phyloP scores from a whole-genome alignment of 2,329 filamentous ascomycete species.

The Epichloe coenophiala region DNA sequence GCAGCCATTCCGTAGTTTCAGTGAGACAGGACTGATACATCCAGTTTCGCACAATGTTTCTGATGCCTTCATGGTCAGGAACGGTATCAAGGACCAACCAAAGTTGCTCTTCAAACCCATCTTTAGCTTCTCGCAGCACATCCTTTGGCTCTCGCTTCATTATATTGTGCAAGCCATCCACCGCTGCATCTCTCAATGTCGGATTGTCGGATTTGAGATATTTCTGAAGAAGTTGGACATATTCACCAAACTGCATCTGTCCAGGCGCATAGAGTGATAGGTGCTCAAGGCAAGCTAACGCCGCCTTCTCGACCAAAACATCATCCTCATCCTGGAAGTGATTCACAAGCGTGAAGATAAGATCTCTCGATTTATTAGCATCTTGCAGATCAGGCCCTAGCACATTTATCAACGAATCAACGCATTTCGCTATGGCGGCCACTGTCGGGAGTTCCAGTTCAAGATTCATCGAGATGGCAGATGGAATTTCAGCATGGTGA shows the following conservation, averaged over 20 bases:
- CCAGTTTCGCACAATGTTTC: constrained; percentile 85
- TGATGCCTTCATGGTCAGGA: constrained; percentile 66
- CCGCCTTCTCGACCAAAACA: constrained; percentile 57
- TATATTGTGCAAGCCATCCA: constrained; percentile 82
- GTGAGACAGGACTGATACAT: constrained; percentile 73
- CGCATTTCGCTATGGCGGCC: constrained; percentile 71
- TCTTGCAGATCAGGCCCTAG: constrained; percentile 92
- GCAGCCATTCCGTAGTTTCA: constrained; percentile 75
- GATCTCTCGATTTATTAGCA: constrained; percentile 75
- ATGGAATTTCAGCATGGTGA: constrained; percentile 73
- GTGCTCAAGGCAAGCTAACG: constrained; percentile 76
- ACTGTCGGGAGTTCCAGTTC: constrained; percentile 75
- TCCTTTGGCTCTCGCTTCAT: constrained; percentile 87
- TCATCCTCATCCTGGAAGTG: constrained; percentile 71
- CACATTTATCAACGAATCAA: constrained; percentile 94
- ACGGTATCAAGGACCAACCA: constrained; percentile 78
- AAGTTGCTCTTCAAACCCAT: constrained; percentile 75
- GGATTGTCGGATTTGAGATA: constrained; percentile 58
- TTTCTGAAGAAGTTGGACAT: constrained; percentile 69
- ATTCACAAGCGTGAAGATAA: constrained; percentile 75
- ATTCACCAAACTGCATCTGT: constrained; percentile 70
- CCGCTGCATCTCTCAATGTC: constrained; percentile 63
- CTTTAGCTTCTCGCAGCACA: constrained; percentile 61
- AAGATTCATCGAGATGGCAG: constrained; percentile 75
- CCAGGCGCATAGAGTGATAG: constrained; percentile 83